Evolutionary conservation across 2,329 filamentous ascomycete species (phyloP).

Genomic region (Colletotrichum somersetense): DNA sequence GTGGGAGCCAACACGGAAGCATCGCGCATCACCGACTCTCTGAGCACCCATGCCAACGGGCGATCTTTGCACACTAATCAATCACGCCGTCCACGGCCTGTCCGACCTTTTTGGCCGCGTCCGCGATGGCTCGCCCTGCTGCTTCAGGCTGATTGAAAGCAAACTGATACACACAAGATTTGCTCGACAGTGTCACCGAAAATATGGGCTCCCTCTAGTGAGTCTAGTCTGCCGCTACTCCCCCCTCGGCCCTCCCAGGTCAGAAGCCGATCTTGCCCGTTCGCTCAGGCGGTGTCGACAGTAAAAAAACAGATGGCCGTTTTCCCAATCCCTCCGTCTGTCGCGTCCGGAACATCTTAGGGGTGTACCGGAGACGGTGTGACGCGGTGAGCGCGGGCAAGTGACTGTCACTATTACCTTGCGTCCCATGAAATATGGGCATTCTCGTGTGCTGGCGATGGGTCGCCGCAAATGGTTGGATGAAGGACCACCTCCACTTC

Average conservation of each 20-base stretch:
- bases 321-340: not conserved
- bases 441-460: slow-evolving; percentile 15
- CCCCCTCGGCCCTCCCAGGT: not conserved
- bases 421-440: not conserved
- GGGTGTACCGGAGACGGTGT: slow-evolving; percentile 22
- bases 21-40: not conserved
- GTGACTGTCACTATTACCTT: slow-evolving; percentile 20
- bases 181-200: slow-evolving; percentile 9
- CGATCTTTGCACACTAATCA: slow-evolving; percentile 1
- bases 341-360: slow-evolving; percentile 11
- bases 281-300: slow-evolving; percentile 12
- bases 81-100: not conserved
- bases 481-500: slow-evolving; percentile 17
- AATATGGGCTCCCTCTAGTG: slow-evolving; percentile 1
- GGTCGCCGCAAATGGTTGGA: slow-evolving; percentile 25
- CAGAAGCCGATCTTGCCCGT: slow-evolving; percentile 12
- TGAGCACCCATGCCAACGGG: slow-evolving; percentile 5
- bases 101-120: not conserved
- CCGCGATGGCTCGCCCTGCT: slow-evolving; percentile 7
- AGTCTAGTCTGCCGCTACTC: too few relatives aligned
- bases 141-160: slow-evolving; percentile 9
- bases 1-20: not conserved
- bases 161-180: slow-evolving; percentile 17
- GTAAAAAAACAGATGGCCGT: slow-evolving; percentile 24
- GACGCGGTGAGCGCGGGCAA: not conserved